phyloP scores from a whole-genome alignment of 208 protist genomes.

The Leptomonas pyrrhocoris region DNA sequence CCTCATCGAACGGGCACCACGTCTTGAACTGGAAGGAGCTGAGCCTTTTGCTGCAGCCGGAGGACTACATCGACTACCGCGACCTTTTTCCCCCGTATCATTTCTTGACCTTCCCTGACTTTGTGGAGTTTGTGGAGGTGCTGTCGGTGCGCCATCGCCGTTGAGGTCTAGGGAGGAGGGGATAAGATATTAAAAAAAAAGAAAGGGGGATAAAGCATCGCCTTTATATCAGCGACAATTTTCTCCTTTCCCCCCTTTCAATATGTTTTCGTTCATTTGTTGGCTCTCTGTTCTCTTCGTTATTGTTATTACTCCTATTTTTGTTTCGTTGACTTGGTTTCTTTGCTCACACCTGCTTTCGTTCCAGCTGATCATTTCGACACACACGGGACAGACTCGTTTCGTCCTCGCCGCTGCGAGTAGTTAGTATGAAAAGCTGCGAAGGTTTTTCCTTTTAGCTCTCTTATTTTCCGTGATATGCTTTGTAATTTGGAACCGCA shows the following conservation, averaged over 20 bases:
- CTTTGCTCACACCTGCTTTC: no score
- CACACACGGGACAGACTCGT: no score
- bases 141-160: conserved; percentile 31
- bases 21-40: conserved; percentile 33
- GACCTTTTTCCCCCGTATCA: conserved; percentile 30
- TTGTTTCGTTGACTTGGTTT: background rate
- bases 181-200: background rate
- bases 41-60: conserved; percentile 29
- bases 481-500: no score
- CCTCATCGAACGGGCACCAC: conserved; percentile 21
- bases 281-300: background rate
- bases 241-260: background rate
- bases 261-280: background rate
- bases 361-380: no score
- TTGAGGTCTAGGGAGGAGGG: background rate
- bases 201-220: background rate
- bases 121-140: conserved; percentile 39
- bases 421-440: no score
- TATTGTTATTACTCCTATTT: background rate
- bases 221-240: background rate
- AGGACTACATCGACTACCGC: conserved; percentile 38
- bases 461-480: background rate
- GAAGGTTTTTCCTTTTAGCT: no score
- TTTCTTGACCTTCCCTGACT: conserved; percentile 29
- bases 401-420: no score